Percentiles rank a stretch among this genome's conserved stretches.
These are phyloP conservation scores for Blastobotrys robertii DNA, from an alignment of 805 yeast genomes.

Conservation along the genomic window DNA sequence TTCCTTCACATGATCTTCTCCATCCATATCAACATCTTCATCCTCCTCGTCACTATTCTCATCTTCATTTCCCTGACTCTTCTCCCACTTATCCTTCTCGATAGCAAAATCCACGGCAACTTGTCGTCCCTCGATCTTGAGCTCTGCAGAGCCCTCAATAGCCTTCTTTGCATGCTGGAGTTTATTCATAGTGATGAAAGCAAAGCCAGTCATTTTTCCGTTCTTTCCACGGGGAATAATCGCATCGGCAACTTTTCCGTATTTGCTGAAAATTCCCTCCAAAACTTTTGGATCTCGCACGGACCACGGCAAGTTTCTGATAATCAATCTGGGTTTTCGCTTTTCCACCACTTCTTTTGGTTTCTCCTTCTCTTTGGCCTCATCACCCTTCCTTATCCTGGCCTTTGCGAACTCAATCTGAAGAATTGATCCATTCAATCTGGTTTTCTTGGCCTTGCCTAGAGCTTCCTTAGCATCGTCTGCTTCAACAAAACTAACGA, in stretches of 20 bases:
- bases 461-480: slow-evolving; percentile 79
- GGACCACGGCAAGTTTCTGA: slow-evolving; percentile 95
- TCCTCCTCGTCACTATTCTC: slow-evolving; percentile 33
- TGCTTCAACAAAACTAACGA: slow-evolving; percentile 77
- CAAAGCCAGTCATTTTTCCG: slow-evolving; percentile 91
- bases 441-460: slow-evolving; percentile 51
- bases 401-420: slow-evolving; percentile 85
- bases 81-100: slow-evolving; percentile 74
- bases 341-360: slow-evolving; percentile 39
- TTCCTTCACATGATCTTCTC: slow-evolving; percentile 25
- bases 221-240: slow-evolving; percentile 80
- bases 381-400: slow-evolving; percentile 55
- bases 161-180: slow-evolving; percentile 70
- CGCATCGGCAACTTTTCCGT: slow-evolving; percentile 82
- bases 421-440: slow-evolving; percentile 50
- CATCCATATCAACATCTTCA: slow-evolving; percentile 30
- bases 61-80: slow-evolving; percentile 30
- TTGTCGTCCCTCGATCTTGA: slow-evolving; percentile 78
- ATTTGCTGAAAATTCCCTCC: slow-evolving; percentile 59
- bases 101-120: slow-evolving; percentile 94
- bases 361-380: slow-evolving; percentile 12
- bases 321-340: slow-evolving; percentile 76
- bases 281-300: slow-evolving; percentile 68
- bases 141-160: slow-evolving; percentile 59
- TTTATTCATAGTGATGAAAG: slow-evolving; percentile 83